Evolutionary conservation across 768 basidiomycete species (phyloP).

Genomic region (Strobilomyces dryophilus): DNA sequence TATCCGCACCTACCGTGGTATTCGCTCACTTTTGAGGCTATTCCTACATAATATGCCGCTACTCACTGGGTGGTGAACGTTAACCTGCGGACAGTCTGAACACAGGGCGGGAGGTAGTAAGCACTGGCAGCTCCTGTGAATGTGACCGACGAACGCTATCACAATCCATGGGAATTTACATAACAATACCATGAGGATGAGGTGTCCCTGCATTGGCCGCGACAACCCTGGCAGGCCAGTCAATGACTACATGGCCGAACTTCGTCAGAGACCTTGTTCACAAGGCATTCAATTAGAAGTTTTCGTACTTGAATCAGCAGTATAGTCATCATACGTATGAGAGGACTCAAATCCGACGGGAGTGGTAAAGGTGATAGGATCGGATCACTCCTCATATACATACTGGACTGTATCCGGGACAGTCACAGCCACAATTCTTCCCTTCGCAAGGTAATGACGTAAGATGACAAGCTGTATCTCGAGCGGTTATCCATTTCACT

Average conservation of each 20-base stretch:
- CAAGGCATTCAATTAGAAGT: too few relatives aligned
- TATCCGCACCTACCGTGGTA: neutral
- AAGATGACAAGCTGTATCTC: neutral
- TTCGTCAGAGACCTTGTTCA: too few relatives aligned
- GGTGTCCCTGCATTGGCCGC: neutral
- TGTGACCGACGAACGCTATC: neutral
- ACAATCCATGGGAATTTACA: neutral
- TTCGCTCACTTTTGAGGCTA: neutral
- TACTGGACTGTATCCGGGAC: too few relatives aligned
- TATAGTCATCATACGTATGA: too few relatives aligned
- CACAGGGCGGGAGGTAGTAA: neutral
- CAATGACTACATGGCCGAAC: too few relatives aligned
- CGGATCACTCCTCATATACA: too few relatives aligned
- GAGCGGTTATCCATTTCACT: neutral
- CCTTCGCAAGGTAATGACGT: too few relatives aligned
- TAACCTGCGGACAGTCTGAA: neutral
- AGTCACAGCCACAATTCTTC: too few relatives aligned
- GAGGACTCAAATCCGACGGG: too few relatives aligned
- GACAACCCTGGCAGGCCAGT: neutral
- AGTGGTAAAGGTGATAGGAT: too few relatives aligned
- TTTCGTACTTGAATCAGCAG: too few relatives aligned
- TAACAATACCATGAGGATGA: constrained; percentile 2
- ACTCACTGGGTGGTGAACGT: neutral
- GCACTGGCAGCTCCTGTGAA: neutral
- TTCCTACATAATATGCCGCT: neutral